Evolutionary conservation across 140 eudicot genomes (phyloP), one percentile per base, ranked within the genome.

Genomic region (Oenanthe javanica): DNA sequence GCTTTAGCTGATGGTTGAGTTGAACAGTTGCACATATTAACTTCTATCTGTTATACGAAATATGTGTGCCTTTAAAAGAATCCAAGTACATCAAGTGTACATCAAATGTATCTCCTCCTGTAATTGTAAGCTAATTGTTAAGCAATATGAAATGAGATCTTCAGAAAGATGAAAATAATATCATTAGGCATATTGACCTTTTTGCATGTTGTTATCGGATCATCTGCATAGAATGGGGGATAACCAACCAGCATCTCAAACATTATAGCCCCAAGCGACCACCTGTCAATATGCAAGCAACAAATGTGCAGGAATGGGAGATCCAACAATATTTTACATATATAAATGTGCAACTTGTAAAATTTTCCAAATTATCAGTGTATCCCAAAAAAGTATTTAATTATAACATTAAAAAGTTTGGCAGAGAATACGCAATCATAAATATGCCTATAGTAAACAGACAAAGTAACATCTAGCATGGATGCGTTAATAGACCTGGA

Each of bases 191-290:
- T n/a, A 1, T 23, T 51, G 48, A 89, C 93, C 93, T 89, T 89
- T 79, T 78, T 81, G 80, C 93, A 89, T 10, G 93, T 89, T n/a
- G 89, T 57, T 40, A 87, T 63, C 10, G 93, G 87, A 79, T 89
- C 87, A 51, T 89, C 93, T 21, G 90, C 67, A 67, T 87, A 89
- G 83, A 89, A 89, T 12, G 93, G 93, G 51, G 93, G 89, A 77
- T 89, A 89, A 43, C 93, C 93, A 15, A 89, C 84, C 21, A 89
- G 93, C 93, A 89, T 89, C 86, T 89, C 93, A 77, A 74, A 89
- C 93, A 89, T 85, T 16, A 89, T 86, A 3, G 90, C 90, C 31
- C 93, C 93, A 45, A 89, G 87, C 21, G 93, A 87, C 93, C 93
- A 89, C 93, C 93, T 89, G 83, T 79, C 76, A 42, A 2, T 74